Conservation (phyloP, 495 filamentous ascomycete species). For the Symbiotaphrina buchneri region DNA sequence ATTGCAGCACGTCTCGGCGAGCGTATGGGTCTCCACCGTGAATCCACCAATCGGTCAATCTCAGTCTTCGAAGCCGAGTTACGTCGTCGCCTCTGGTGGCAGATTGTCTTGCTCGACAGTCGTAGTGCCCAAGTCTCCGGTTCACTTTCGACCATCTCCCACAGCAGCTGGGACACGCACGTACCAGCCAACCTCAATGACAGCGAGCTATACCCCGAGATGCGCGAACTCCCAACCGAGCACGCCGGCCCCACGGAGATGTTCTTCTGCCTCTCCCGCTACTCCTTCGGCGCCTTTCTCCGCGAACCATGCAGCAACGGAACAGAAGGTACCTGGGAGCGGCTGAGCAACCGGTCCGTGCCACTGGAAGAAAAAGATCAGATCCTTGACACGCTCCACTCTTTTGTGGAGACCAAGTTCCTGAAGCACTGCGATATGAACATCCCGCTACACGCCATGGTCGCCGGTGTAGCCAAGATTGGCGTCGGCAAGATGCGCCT, state of each 20-base stretch:
- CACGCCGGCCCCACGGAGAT: constrained; percentile 40
- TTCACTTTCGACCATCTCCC: not conserved
- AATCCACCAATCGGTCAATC: constrained; percentile 6
- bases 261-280: constrained; percentile 40
- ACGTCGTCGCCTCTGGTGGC: constrained; percentile 12
- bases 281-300: constrained; percentile 23
- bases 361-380: constrained; percentile 24
- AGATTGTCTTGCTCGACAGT: constrained; percentile 9
- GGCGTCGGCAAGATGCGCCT: constrained; percentile 15
- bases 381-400: constrained; percentile 20
- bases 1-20: constrained; percentile 17
- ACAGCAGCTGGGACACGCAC: constrained; percentile 21
- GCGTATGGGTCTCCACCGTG: constrained; percentile 16
- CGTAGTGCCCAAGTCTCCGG: constrained; percentile 4
- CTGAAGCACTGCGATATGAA: constrained; percentile 32
- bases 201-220: constrained; percentile 17
- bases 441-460: constrained; percentile 36
- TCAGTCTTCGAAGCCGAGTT: constrained; percentile 12
- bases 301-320: constrained; percentile 10
- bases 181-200: constrained; percentile 19
- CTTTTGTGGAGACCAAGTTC: constrained; percentile 21
- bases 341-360: constrained; percentile 12
- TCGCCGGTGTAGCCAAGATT: constrained; percentile 15
- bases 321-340: constrained; percentile 15
- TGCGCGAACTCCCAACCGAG: constrained; percentile 19